Percentiles rank a stretch among this genome's conserved stretches.
These are phyloP conservation scores for Myriosclerotinia duriaeana DNA, from an alignment of 2,329 filamentous ascomycete genomes.

Conservation along the genomic window DNA sequence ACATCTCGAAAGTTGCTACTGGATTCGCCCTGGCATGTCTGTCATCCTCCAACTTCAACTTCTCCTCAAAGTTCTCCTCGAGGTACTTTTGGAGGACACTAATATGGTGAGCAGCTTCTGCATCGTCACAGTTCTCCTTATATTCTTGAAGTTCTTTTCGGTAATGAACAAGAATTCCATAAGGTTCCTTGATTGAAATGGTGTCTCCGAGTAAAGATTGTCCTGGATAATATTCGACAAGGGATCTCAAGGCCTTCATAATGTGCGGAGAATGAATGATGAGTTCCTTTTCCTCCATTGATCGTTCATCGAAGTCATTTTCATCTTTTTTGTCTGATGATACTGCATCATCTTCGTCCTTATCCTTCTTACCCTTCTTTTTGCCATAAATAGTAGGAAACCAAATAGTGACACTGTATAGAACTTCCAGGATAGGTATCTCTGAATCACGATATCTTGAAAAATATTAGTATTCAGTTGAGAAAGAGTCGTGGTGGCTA, in stretches of 20 bases:
- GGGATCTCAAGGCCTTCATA: conserved; percentile 32
- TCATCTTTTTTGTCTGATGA: conserved; percentile 11
- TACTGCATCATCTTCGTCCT: conserved; percentile 20
- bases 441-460: conserved; percentile 29
- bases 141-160: conserved; percentile 33
- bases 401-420: conserved; percentile 33
- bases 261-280: conserved; percentile 33
- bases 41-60: conserved; percentile 30
- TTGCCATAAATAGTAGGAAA: conserved; percentile 32
- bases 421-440: conserved; percentile 31
- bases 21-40: conserved; percentile 27
- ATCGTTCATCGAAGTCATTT: conserved; percentile 32
- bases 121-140: conserved; percentile 30
- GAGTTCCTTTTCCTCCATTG: conserved; percentile 34
- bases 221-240: conserved; percentile 34
- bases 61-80: conserved; percentile 31
- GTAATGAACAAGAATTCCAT: conserved; percentile 42
- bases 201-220: conserved; percentile 31
- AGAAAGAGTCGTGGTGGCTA: no score
- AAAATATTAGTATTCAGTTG: conserved; percentile 2
- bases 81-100: conserved; percentile 31
- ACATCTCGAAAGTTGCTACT: conserved; percentile 34
- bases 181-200: conserved; percentile 41
- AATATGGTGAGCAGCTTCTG: conserved; percentile 31
- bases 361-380: conserved; percentile 26